Base-by-base conservation (phyloP, 768 basidiomycete genomes). In the Mrakia gelida region DNA sequence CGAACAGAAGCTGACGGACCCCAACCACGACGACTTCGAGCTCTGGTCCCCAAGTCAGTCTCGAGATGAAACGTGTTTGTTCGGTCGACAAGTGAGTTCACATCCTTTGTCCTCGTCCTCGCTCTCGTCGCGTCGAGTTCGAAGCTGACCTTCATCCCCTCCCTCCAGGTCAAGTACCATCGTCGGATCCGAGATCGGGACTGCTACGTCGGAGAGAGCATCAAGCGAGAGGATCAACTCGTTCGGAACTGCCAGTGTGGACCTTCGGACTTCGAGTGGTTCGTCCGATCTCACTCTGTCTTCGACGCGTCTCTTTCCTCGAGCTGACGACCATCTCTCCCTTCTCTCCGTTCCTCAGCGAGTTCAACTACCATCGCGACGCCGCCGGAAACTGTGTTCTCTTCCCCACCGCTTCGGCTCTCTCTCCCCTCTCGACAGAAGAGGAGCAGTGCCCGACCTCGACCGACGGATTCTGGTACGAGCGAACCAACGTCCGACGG, bases 21-120 rank as follows among this genome's bases (percentile, higher is more conserved):
- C 95, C 10, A 88, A 87, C 26, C 86, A 91, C 56, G 95, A 98
- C 82, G 97, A 99, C 85, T 98, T 98, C 82, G 95, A 98, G 83
- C 85, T 97, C 1, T 98, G 97, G 97, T 94, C 92, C 82, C 97
- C 96, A 0, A 93, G 92, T 77, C 92, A 95, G 82, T 90, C 90
- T 67, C 89, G 97, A n/a, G 86, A 88, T 49, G 95, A 98, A 82
- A 86, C 86, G 11, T 99, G 97, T 85, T 85, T 98, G 38, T 99
- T 98, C 80, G 97, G 97, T 30, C 89, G 92, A 78, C 92, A 93
- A 88, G 94, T 93, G 73, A 59, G 85, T 78, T 10, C 18, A 32
- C 3, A 30, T 52, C 16, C 23, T 54, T 45, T 18, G 28, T 26
- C 15, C 9, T 21, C 38, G 7, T 41, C n/a, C 71, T n/a, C 23